These are phyloP conservation scores for Aspergillus ochraceoroseus DNA, from an alignment of 2,329 filamentous ascomycete species.

Conservation along the genomic window DNA sequence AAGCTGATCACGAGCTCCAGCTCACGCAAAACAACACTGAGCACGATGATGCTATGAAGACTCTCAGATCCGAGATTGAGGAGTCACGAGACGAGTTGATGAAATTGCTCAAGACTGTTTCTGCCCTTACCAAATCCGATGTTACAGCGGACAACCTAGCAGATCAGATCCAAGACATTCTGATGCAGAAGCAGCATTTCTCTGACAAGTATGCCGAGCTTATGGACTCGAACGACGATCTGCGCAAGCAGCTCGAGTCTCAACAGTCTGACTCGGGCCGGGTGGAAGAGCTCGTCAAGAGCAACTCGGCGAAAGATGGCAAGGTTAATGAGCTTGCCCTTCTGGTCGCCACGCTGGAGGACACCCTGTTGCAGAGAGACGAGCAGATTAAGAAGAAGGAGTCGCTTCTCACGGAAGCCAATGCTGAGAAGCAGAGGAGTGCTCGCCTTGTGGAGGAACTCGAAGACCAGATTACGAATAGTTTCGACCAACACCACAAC, in stretches of 20 bases:
- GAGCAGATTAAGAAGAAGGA: conserved; percentile 46
- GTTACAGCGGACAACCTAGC: conserved; percentile 55
- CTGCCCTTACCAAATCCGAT: conserved; percentile 41
- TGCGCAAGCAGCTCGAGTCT: conserved; percentile 36
- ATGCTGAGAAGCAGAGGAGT: conserved; percentile 77
- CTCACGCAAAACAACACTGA: conserved; percentile 52
- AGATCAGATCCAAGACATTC: conserved; percentile 57
- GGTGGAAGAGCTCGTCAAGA: conserved; percentile 38
- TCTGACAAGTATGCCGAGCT: conserved; percentile 42
- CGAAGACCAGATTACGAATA: conserved; percentile 90
- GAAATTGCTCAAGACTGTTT: conserved; percentile 60
- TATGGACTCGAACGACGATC: conserved; percentile 38
- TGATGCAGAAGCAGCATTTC: conserved; percentile 42
- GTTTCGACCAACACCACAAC: conserved; percentile 94
- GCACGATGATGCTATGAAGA: conserved; percentile 56
- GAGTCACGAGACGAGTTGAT: conserved; percentile 63
- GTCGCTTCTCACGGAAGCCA: conserved; percentile 47
- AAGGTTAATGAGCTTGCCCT: conserved; percentile 53
- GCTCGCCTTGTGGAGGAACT: conserved; percentile 88
- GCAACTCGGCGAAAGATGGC: conserved; percentile 46
- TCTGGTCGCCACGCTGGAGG: conserved; percentile 46
- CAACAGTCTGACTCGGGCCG: conserved; percentile 36
- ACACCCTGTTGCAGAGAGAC: conserved; percentile 43
- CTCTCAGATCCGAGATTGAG: conserved; percentile 58
- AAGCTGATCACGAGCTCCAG: conserved; percentile 37